Percentiles rank a stretch among this genome's conserved stretches.
phyloP scores from a whole-genome alignment of 495 filamentous ascomycete genomes.

The Neurospora intermedia region DNA sequence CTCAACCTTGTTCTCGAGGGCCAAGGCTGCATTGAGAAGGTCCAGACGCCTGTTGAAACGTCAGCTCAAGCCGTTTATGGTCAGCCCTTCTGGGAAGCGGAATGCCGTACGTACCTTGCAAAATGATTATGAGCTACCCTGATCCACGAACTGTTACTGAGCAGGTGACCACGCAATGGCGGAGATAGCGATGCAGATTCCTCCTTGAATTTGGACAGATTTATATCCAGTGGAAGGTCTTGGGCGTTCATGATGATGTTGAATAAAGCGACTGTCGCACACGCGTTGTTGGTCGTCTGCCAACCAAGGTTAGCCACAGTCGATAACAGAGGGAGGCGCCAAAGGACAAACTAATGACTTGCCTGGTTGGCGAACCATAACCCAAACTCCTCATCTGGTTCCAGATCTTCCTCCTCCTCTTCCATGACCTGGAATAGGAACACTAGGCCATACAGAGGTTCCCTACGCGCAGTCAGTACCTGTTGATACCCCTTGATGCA shows the following conservation, averaged over 20 bases:
- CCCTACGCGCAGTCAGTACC: constrained; percentile 24
- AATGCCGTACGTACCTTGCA: constrained; percentile 46
- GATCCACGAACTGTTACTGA: constrained; percentile 66
- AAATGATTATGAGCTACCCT: constrained; percentile 80
- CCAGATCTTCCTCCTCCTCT: constrained; percentile 27
- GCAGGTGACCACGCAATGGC: constrained; percentile 59
- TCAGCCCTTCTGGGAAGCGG: not conserved
- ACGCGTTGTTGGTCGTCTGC: constrained; percentile 70
- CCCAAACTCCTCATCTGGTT: constrained; percentile 41
- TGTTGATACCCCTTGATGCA: not conserved
- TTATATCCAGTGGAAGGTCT: constrained; percentile 49
- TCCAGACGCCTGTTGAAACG: constrained; percentile 47
- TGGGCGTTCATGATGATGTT: constrained; percentile 83
- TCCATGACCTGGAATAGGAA: constrained; percentile 68
- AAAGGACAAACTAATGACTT: constrained; percentile 2
- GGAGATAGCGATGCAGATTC: constrained; percentile 58
- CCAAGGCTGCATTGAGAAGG: constrained; percentile 63
- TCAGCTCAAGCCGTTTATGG: constrained; percentile 8
- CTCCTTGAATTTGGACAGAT: constrained; percentile 58
- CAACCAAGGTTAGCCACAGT: not conserved
- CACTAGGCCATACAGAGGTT: constrained; percentile 71
- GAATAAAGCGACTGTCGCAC: constrained; percentile 76
- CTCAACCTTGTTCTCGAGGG: constrained; percentile 50
- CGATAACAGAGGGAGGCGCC: not conserved
- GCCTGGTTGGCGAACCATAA: constrained; percentile 96